Base-by-base conservation (phyloP, 1,139 yeast genomes). In the Debaryomyces nepalensis region DNA sequence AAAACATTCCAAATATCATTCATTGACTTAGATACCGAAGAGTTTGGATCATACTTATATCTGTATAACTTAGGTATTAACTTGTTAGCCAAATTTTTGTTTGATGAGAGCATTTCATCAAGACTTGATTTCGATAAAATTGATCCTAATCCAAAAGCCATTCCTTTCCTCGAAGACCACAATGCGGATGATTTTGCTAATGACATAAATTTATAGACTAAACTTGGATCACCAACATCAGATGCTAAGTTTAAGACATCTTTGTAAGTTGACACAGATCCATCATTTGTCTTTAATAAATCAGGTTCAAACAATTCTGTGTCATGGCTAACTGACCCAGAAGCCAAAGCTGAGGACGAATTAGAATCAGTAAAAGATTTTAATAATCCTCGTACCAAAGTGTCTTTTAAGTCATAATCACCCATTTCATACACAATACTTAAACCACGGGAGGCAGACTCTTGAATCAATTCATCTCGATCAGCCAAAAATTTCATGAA, bases 131-230 rank as follows among this genome's bases (percentile, higher is more conserved):
- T 88, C 1, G 96, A 84, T 58, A 93, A 68, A 41, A 93, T 84
- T 0, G 90, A 82, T 10, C 96, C 95, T 26, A 93, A 71, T 0
- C 98, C 97, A 67, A 88, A 91, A 0, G 98, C 98, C 57, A 91
- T 83, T 40, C 98, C 98, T 51, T 87, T 87, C 58, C 96, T 75
- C 0, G 97, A 87, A 0, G 95, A 81, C 98, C 99, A 93, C 26
- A 91, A 68, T 0, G 95, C 83, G 0, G 97, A 87, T 41, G 85
- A 85, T 48, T 88, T 86, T 0, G 98, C 96, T 43, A 93, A 68
- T 0, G 96, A 83, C 97, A 93, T 89, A 58, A 93, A 93, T 56
- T 90, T 88, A 63, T 93, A 93, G 4, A 93, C 97, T 52, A 93
- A 75, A 55, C 95, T 80, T 15, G 98, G 96, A 61, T 93, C 97